Evolutionary conservation across 768 basidiomycete species (phyloP).

Genomic region (Tylopilus intermedius): DNA sequence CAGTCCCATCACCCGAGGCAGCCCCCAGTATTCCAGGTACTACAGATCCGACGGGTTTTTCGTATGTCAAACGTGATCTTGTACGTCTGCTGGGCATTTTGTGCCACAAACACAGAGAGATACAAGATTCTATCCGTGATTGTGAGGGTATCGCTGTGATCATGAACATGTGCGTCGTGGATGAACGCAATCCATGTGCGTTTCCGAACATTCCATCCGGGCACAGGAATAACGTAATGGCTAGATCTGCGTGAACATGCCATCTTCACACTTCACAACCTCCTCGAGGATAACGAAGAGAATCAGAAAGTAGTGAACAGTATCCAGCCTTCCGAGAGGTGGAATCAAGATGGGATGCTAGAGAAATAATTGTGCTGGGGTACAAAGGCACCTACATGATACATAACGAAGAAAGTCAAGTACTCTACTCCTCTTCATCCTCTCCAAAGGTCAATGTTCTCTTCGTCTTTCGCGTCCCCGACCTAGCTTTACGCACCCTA

Average conservation of each 20-base stretch:
- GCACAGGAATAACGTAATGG: conserved; percentile 4
- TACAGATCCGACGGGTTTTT: conserved; percentile 56
- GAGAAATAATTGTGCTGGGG: conserved; percentile 27
- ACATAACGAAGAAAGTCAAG: not conserved
- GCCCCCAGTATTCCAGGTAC: conserved; percentile 20
- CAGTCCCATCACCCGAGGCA: conserved; percentile 30
- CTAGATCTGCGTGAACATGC: conserved; percentile 86
- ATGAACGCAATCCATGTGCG: conserved; percentile 91
- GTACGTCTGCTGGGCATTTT: conserved; percentile 84
- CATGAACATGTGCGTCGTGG: conserved; percentile 84
- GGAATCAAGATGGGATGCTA: conserved; percentile 54
- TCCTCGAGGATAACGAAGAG: conserved; percentile 69
- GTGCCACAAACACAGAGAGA: conserved; percentile 54
- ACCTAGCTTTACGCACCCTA: conserved; percentile 53
- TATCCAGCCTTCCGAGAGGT: conserved; percentile 58
- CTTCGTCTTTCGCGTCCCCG: conserved; percentile 48
- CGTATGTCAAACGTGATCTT: conserved; percentile 82
- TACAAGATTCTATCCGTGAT: conserved; percentile 70
- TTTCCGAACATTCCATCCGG: conserved; percentile 14
- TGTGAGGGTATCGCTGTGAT: conserved; percentile 76
- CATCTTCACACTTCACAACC: conserved; percentile 74
- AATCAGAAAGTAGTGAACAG: conserved; percentile 78
- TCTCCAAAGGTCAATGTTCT: conserved; percentile 51
- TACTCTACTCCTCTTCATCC: conserved; percentile 45
- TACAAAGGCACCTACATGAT: conserved; percentile 11